These are phyloP conservation scores for Tylopilus sp. DNA, from an alignment of 768 basidiomycete genomes.

Conservation along the genomic window DNA sequence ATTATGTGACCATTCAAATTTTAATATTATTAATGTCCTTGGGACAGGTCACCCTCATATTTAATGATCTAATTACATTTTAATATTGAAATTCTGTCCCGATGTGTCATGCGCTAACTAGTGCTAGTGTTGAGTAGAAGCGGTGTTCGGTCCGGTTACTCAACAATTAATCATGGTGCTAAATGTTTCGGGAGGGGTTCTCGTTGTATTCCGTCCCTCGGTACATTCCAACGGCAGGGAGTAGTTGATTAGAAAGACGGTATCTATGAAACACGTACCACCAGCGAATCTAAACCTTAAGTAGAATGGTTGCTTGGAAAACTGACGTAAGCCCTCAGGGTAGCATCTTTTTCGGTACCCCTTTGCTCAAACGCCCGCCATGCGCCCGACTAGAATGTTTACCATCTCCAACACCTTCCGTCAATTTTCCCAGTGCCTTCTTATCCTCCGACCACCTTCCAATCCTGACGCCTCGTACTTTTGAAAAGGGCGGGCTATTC, in stretches of 20 bases:
- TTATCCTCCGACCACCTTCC: neutral
- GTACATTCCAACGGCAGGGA: neutral
- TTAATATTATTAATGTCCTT: no score
- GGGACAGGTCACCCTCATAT: no score
- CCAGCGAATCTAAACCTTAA: neutral
- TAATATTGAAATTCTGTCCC: no score
- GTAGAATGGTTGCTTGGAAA: neutral
- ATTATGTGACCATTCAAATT: no score
- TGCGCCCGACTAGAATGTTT: neutral
- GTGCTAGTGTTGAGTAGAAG: no score
- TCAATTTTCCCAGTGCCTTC: neutral
- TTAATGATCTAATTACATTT: no score
- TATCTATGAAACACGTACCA: neutral
- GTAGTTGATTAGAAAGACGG: neutral
- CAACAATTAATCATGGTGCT: no score
- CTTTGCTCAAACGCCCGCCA: constrained; percentile 2
- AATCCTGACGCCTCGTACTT: neutral
- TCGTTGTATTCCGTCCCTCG: neutral
- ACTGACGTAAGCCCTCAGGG: constrained; percentile 3
- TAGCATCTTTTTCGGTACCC: neutral
- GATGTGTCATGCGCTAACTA: no score
- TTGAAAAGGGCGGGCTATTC: constrained; percentile 5
- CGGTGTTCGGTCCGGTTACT: no score
- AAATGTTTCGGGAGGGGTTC: no score
- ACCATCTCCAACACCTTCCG: constrained; percentile 1